Percentiles rank a stretch among this genome's conserved stretches.
Evolutionary conservation across 208 protist genomes (phyloP).

Genomic region (Trypanosoma avium): DNA sequence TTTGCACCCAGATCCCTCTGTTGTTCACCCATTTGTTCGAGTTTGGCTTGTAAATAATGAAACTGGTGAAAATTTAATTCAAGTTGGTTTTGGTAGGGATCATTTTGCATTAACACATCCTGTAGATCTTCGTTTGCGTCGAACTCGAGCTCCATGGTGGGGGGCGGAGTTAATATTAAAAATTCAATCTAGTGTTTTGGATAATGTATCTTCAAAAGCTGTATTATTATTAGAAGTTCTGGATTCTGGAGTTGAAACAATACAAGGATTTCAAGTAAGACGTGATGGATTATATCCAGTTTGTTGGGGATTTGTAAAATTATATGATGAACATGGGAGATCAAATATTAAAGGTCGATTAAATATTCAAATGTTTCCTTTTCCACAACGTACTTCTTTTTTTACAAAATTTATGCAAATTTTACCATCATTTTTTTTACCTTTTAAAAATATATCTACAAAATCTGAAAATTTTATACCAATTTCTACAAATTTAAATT

Average conservation of each 20-base stretch:
- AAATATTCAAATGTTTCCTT: slow-evolving; percentile 81
- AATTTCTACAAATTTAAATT: background rate
- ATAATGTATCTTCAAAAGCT: slow-evolving; percentile 29
- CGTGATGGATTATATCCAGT: slow-evolving; percentile 61
- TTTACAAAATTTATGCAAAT: slow-evolving; percentile 41
- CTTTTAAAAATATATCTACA: slow-evolving; percentile 12
- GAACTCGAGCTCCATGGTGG: slow-evolving; percentile 70
- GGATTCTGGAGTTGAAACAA: slow-evolving; percentile 62
- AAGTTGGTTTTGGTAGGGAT: background rate
- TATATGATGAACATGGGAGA: slow-evolving; percentile 52
- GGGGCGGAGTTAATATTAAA: slow-evolving; percentile 54
- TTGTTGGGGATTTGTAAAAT: slow-evolving; percentile 80
- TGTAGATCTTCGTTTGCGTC: slow-evolving; percentile 66
- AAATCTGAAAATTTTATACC: slow-evolving; percentile 12
- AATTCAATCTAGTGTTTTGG: slow-evolving; percentile 1
- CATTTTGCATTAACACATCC: slow-evolving; percentile 70
- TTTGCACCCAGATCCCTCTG: slow-evolving; percentile 60
- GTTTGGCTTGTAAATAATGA: slow-evolving; percentile 72
- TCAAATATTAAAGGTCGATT: slow-evolving; percentile 29
- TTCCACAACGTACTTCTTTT: slow-evolving; percentile 57
- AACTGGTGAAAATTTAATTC: slow-evolving; percentile 53
- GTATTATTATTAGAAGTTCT: slow-evolving; percentile 84
- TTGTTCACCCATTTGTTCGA: slow-evolving; percentile 82
- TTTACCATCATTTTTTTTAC: slow-evolving; percentile 36
- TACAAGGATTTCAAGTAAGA: slow-evolving; percentile 55